These are phyloP conservation scores for Umbelopsis vinacea DNA, from an alignment of 192 early-diverging fungal species.

Conservation along the genomic window DNA sequence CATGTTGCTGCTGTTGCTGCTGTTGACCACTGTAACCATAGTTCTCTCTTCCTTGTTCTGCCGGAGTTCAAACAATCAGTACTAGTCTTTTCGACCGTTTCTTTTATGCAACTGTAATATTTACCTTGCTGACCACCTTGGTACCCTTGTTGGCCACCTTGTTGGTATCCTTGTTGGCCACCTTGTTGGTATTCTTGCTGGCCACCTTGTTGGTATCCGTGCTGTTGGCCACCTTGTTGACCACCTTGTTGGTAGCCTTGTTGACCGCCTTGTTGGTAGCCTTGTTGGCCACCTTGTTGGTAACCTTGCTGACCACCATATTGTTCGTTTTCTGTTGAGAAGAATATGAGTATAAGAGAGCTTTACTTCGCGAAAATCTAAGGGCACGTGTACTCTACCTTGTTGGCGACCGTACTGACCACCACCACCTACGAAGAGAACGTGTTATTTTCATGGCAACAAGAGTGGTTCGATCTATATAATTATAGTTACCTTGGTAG, in stretches of 20 bases:
- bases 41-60: not conserved
- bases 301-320: constrained; percentile 13
- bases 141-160: not conserved
- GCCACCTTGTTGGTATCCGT: not conserved
- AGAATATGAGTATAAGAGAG: too few relatives aligned
- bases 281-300: not conserved
- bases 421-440: not conserved
- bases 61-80: not conserved
- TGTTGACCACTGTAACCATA: constrained; percentile 12
- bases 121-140: not conserved
- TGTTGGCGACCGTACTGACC: constrained; percentile 3
- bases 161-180: not conserved
- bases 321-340: not conserved
- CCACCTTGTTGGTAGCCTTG: not conserved
- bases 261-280: not conserved
- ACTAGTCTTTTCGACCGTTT: not conserved
- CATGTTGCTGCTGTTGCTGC: constrained; percentile 18
- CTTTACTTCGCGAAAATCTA: too few relatives aligned
- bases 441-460: not conserved
- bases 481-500: constrained; percentile 9
- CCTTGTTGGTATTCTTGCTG: not conserved
- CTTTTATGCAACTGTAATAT: not conserved
- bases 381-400: not conserved
- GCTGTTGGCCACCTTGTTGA: not conserved
- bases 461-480: not conserved